phyloP scores from a whole-genome alignment of 2,329 filamentous ascomycete genomes.

The Hysterium pulicare region DNA sequence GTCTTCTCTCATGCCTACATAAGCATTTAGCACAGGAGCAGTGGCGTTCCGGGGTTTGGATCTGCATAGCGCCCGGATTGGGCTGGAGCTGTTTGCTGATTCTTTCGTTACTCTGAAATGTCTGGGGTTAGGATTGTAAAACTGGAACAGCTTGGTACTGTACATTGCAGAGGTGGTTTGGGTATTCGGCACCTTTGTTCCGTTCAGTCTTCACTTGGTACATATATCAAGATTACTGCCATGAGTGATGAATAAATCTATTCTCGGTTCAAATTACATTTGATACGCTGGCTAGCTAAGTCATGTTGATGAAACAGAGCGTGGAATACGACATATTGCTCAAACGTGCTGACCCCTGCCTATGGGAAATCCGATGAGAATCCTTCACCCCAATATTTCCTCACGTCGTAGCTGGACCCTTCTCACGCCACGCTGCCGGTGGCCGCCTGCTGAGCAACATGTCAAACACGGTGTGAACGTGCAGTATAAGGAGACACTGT shows the following conservation, averaged over 20 bases:
- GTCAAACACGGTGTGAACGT: constrained; percentile 2
- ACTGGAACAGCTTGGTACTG: not conserved
- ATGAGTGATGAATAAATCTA: constrained; percentile 4
- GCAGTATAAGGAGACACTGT: not conserved
- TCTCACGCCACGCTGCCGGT: constrained; percentile 5
- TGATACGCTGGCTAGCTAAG: not conserved
- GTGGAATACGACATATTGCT: constrained; percentile 1
- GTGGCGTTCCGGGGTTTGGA: constrained; percentile 17
- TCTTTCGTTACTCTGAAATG: too few species aligned
- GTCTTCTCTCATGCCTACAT: constrained; percentile 4
- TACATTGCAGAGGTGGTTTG: not conserved
- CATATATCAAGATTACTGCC: constrained; percentile 2
- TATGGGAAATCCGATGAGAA: not conserved
- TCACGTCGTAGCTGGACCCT: too few species aligned
- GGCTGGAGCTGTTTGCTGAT: constrained; percentile 19
- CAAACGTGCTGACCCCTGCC: not conserved
- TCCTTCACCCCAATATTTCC: not conserved
- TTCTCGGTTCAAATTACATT: not conserved
- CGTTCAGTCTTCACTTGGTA: not conserved
- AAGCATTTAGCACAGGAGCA: constrained; percentile 14
- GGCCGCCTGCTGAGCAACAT: constrained; percentile 5
- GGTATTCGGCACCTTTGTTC: not conserved
- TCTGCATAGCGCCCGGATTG: constrained; percentile 17
- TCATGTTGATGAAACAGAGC: constrained; percentile 1
- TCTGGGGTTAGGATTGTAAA: constrained; percentile 1